phyloP scores from a whole-genome alignment of 139 green algal species.

The Edaphochlamys debaryana region DNA sequence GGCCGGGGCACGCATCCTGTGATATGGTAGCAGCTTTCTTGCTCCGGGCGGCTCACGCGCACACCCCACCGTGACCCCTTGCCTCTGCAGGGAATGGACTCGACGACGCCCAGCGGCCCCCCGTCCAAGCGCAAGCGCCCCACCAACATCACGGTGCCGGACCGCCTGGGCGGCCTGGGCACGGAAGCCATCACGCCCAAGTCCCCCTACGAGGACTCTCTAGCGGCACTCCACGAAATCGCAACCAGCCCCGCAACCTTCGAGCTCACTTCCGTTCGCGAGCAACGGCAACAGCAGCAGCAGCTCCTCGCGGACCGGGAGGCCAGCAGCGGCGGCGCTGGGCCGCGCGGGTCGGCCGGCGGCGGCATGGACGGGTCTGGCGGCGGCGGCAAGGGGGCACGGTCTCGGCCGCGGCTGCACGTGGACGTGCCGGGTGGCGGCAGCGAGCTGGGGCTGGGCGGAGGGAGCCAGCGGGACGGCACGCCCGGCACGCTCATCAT shows the following conservation, averaged over 20 bases:
- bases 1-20: no score
- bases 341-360: not conserved
- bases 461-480: not conserved
- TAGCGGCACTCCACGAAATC: constrained; percentile 57
- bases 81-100: no score
- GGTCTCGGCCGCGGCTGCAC: constrained; percentile 19
- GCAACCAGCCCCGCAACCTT: constrained; percentile 48
- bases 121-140: constrained; percentile 30
- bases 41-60: no score
- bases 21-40: no score
- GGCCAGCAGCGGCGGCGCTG: not conserved
- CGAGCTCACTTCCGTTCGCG: constrained; percentile 13
- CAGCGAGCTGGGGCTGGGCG: not conserved
- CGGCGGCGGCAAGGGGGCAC: not conserved
- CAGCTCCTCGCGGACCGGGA: not conserved
- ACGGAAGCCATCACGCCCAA: constrained; percentile 32
- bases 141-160: constrained; percentile 11
- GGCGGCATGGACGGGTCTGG: not conserved
- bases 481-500: constrained; percentile 15
- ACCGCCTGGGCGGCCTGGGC: not conserved
- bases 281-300: constrained; percentile 23
- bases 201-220: constrained; percentile 54
- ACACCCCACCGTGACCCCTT: no score
- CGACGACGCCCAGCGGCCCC: no score
- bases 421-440: constrained; percentile 37